Evolutionary conservation across 352 stramenopile genomes (phyloP).

Genomic region (Pythium rishiriense): DNA sequence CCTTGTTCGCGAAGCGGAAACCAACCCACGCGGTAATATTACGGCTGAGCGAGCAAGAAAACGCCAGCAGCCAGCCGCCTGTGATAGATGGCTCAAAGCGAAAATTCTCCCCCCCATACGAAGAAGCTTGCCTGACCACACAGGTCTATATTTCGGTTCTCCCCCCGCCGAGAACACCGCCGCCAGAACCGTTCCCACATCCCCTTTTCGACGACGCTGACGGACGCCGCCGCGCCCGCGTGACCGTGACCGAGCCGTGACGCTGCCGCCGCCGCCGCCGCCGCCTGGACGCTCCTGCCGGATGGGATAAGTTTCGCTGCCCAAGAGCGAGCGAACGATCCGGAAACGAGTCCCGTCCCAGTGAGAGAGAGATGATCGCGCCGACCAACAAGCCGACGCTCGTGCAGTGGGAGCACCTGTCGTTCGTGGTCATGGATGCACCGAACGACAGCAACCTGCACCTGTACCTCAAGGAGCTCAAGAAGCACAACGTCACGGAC

Average conservation of each 20-base stretch:
- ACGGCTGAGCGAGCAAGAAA: not conserved
- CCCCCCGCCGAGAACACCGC: not conserved
- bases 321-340: constrained; percentile 9
- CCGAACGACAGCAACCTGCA: constrained; percentile 96
- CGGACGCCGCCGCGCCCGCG: not conserved
- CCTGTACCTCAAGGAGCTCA: constrained; percentile 97
- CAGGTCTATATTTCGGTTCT: constrained; percentile 9
- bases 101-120: constrained; percentile 1
- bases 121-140: not conserved
- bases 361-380: constrained; percentile 43
- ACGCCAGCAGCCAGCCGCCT: constrained; percentile 10
- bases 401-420: constrained; percentile 89
- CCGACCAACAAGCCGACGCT: constrained; percentile 86
- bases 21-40: not conserved
- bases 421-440: constrained; percentile 98
- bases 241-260: not conserved
- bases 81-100: not conserved
- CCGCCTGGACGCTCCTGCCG: constrained; percentile 27
- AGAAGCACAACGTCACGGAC: constrained; percentile 95
- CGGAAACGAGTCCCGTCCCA: constrained; percentile 24
- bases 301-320: constrained; percentile 44
- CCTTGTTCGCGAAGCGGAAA: not conserved
- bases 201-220: not conserved
- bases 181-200: not conserved
- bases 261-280: constrained; percentile 9